These are phyloP conservation scores for Neurospora sp. DNA, from an alignment of 495 filamentous ascomycete species.

Conservation along the genomic window DNA sequence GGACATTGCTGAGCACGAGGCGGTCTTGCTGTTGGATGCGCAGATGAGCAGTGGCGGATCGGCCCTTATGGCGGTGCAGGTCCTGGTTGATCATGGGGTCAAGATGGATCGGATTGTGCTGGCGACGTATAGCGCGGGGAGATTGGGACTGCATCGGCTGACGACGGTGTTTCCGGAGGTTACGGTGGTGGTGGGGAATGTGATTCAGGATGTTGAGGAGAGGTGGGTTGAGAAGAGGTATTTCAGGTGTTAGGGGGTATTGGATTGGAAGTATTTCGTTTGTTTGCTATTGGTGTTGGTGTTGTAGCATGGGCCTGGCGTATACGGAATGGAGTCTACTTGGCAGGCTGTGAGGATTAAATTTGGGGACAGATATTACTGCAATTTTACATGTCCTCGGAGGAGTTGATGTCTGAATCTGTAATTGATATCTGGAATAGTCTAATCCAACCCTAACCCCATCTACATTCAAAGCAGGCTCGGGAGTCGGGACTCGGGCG, in stretches of 20 bases:
- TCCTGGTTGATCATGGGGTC: conserved; percentile 92
- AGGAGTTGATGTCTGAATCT: too few relatives aligned
- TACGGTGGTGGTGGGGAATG: conserved; percentile 68
- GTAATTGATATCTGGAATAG: neutral
- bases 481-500: neutral
- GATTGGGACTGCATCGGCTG: conserved; percentile 62
- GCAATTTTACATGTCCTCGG: too few relatives aligned
- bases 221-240: conserved; percentile 30
- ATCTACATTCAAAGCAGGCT: neutral
- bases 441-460: neutral
- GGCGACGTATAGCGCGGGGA: conserved; percentile 24
- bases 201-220: conserved; percentile 34
- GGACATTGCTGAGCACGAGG: conserved; percentile 58
- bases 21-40: conserved; percentile 78
- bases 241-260: conserved; percentile 20
- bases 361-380: too few relatives aligned
- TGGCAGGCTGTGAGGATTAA: too few relatives aligned
- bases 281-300: neutral
- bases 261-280: neutral
- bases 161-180: conserved; percentile 79
- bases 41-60: conserved; percentile 92
- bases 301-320: neutral
- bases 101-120: conserved; percentile 61
- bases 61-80: conserved; percentile 91
- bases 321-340: neutral